phyloP scores from a whole-genome alignment of 805 yeast genomes.

The Saccharomycopsis olivae region DNA sequence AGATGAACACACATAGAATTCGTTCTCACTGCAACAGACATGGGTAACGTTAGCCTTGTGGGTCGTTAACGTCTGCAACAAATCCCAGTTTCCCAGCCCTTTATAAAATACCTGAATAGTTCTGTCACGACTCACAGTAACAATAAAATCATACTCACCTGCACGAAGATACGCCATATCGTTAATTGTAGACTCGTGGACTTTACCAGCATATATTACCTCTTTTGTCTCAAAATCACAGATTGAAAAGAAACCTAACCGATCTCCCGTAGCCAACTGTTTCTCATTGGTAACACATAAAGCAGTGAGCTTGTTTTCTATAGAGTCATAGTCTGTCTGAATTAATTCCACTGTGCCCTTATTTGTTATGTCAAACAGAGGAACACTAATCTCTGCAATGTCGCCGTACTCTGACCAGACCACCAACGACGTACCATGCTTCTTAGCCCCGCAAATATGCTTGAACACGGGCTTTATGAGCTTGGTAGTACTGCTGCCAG shows the following conservation, averaged over 20 bases:
- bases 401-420: conserved; percentile 35
- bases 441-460: conserved; percentile 31
- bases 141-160: conserved; percentile 25
- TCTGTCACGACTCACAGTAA: conserved; percentile 48
- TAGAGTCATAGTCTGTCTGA: background rate
- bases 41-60: conserved; percentile 45
- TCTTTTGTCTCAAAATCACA: conserved; percentile 18
- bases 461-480: conserved; percentile 30
- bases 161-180: conserved; percentile 31
- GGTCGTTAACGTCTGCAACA: conserved; percentile 48
- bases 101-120: conserved; percentile 46
- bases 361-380: conserved; percentile 17
- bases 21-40: conserved; percentile 23
- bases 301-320: conserved; percentile 20
- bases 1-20: conserved; percentile 44
- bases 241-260: conserved; percentile 31
- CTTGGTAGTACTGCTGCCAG: background rate
- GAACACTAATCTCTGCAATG: conserved; percentile 24
- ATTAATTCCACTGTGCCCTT: background rate
- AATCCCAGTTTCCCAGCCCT: conserved; percentile 30
- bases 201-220: conserved; percentile 26
- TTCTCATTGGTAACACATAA: conserved; percentile 10
- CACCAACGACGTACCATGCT: conserved; percentile 19
- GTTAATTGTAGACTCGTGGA: conserved; percentile 43
- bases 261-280: conserved; percentile 37